Conservation (phyloP, 257 asterid species). For the Penstemon barbatus region DNA sequence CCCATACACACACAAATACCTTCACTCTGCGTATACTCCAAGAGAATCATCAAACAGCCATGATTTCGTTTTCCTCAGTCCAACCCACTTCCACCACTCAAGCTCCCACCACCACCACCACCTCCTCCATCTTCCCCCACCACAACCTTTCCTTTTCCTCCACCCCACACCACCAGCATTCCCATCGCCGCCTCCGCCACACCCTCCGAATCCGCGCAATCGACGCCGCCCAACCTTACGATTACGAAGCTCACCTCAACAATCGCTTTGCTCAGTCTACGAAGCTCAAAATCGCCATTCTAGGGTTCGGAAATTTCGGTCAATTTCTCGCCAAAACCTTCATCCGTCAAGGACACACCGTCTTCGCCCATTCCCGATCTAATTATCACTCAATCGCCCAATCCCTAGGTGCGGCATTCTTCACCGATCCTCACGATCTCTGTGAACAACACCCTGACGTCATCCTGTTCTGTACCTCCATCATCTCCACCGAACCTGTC, state of each 20-base stretch:
- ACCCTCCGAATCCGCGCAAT: constrained; percentile 52
- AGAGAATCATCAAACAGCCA: constrained; percentile 16
- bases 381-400: constrained; percentile 52
- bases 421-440: constrained; percentile 69
- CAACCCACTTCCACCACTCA: constrained; percentile 36
- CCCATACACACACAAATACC: too few relatives aligned
- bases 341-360: constrained; percentile 66
- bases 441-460: constrained; percentile 91
- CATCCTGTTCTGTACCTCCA: constrained; percentile 66
- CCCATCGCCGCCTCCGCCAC: constrained; percentile 17
- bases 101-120: constrained; percentile 29
- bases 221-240: constrained; percentile 75
- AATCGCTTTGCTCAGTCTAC: constrained; percentile 47
- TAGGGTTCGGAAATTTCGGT: constrained; percentile 87
- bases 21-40: too few relatives aligned
- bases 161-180: constrained; percentile 18
- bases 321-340: constrained; percentile 80
- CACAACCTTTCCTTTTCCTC: constrained; percentile 26
- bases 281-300: constrained; percentile 66
- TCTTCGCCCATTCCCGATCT: constrained; percentile 61
- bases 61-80: constrained; percentile 46
- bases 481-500: constrained; percentile 59
- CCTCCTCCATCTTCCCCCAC: constrained; percentile 18
- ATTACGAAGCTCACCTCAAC: constrained; percentile 55
- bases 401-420: constrained; percentile 62